Evolutionary conservation across 2,329 filamentous ascomycete species (phyloP).

Genomic region (Hortaea werneckii): DNA sequence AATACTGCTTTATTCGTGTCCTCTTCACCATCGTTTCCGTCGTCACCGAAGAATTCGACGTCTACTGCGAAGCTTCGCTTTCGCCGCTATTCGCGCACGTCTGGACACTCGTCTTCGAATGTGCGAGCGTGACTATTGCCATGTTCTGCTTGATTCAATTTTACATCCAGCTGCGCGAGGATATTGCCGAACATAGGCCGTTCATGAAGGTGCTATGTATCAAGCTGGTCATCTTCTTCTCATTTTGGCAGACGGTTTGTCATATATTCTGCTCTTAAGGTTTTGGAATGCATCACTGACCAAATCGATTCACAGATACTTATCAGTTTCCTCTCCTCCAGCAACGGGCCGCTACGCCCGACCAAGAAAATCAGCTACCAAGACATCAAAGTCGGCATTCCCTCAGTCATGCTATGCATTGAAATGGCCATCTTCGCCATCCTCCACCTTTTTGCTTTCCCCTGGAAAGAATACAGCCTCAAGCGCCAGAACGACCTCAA

Average conservation of each 20-base stretch:
- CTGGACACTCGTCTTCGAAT: conserved; percentile 68
- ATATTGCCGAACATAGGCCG: conserved; percentile 58
- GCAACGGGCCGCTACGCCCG: conserved; percentile 53
- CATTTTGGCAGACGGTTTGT: conserved; percentile 66
- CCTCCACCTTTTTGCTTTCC: conserved; percentile 73
- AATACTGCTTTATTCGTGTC: conserved; percentile 75
- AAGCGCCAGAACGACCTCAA: conserved; percentile 23
- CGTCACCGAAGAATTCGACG: conserved; percentile 55
- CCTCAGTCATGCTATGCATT: conserved; percentile 64
- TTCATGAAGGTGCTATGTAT: conserved; percentile 77
- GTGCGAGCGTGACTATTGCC: conserved; percentile 62
- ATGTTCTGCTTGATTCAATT: conserved; percentile 88
- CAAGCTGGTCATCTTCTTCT: conserved; percentile 84
- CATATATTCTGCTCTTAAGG: background rate
- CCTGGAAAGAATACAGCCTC: conserved; percentile 58
- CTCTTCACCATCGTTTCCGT: conserved; percentile 71
- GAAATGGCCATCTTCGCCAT: conserved; percentile 77
- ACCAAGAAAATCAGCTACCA: conserved; percentile 55
- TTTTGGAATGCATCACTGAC: background rate
- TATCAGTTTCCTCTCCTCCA: conserved; percentile 52
- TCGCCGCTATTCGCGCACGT: conserved; percentile 72
- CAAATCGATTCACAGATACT: conserved; percentile 20
- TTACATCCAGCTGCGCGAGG: conserved; percentile 63
- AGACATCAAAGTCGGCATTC: conserved; percentile 73
- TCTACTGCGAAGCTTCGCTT: conserved; percentile 71